phyloP scores from a whole-genome alignment of 2,329 filamentous ascomycete genomes.

The Penicillium polonicum region DNA sequence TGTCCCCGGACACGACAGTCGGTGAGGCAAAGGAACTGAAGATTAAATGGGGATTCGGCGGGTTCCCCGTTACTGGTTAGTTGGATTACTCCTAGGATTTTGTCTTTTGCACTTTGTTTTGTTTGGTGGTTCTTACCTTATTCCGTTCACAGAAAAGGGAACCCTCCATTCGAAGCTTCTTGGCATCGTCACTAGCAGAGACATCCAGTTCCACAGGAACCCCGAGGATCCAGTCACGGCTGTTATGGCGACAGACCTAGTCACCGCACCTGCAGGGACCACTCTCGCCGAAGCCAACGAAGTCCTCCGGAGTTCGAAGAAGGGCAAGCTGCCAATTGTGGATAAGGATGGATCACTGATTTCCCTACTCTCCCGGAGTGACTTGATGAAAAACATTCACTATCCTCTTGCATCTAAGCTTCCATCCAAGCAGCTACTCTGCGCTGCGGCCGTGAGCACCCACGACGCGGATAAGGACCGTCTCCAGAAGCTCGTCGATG shows the following conservation, averaged over 20 bases:
- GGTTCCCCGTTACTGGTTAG: constrained; percentile 98
- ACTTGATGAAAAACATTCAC: constrained; percentile 97
- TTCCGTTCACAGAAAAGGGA: constrained; percentile 67
- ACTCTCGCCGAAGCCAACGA: constrained; percentile 85
- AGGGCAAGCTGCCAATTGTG: constrained; percentile 94
- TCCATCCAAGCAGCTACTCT: constrained; percentile 95
- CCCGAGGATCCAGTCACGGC: constrained; percentile 69
- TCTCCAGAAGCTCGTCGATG: constrained; percentile 83
- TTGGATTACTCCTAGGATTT: not conserved
- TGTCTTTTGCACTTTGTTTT: not conserved
- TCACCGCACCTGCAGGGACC: constrained; percentile 82
- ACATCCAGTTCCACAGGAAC: constrained; percentile 93
- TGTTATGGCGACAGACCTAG: constrained; percentile 93
- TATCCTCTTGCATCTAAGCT: constrained; percentile 96
- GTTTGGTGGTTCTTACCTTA: not conserved
- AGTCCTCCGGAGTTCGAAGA: constrained; percentile 92
- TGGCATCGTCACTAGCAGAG: constrained; percentile 95
- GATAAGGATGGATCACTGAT: constrained; percentile 80
- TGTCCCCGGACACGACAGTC: constrained; percentile 81
- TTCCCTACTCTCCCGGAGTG: constrained; percentile 88
- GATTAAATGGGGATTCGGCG: constrained; percentile 97
- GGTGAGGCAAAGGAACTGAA: constrained; percentile 88
- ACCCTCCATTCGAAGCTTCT: constrained; percentile 92
- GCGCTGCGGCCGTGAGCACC: constrained; percentile 91
- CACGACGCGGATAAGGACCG: constrained; percentile 88